Percentiles rank a stretch among this genome's conserved stretches.
These are phyloP conservation scores for Aechmea fasciata DNA, from an alignment of 176 grass and related monocot genomes.

Conservation along the genomic window DNA sequence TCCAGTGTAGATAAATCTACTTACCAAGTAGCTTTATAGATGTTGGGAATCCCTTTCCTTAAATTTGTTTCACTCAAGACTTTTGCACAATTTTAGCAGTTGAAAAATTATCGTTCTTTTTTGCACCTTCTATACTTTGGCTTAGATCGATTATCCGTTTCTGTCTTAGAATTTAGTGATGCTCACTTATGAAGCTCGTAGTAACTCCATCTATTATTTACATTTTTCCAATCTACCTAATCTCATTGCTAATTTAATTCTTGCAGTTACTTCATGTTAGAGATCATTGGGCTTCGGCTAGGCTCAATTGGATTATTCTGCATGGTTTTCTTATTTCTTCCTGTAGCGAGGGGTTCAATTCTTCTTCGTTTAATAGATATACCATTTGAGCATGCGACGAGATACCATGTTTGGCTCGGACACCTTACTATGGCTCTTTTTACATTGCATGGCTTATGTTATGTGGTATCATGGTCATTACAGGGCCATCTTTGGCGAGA, in stretches of 20 bases:
- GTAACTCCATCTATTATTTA: too few relatives aligned
- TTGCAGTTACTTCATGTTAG: conserved; percentile 58
- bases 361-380: conserved; percentile 90
- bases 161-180: too few relatives aligned
- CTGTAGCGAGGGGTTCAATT: conserved; percentile 78
- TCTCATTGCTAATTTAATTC: neutral
- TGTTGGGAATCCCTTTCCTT: too few relatives aligned
- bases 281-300: conserved; percentile 40
- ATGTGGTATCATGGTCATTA: conserved; percentile 43
- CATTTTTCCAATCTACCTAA: too few relatives aligned
- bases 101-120: too few relatives aligned
- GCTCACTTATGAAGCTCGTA: too few relatives aligned
- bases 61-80: too few relatives aligned
- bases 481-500: conserved; percentile 34
- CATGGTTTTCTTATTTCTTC: conserved; percentile 82
- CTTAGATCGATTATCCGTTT: too few relatives aligned
- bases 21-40: too few relatives aligned
- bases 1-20: neutral
- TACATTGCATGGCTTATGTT: conserved; percentile 74
- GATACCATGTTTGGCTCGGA: conserved; percentile 97
- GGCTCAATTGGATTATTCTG: conserved; percentile 73
- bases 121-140: too few relatives aligned
- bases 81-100: too few relatives aligned
- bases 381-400: conserved; percentile 95
- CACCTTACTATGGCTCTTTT: conserved; percentile 95